Evolutionary conservation across 768 basidiomycete genomes (phyloP).

Genomic region (Trametes maxima): DNA sequence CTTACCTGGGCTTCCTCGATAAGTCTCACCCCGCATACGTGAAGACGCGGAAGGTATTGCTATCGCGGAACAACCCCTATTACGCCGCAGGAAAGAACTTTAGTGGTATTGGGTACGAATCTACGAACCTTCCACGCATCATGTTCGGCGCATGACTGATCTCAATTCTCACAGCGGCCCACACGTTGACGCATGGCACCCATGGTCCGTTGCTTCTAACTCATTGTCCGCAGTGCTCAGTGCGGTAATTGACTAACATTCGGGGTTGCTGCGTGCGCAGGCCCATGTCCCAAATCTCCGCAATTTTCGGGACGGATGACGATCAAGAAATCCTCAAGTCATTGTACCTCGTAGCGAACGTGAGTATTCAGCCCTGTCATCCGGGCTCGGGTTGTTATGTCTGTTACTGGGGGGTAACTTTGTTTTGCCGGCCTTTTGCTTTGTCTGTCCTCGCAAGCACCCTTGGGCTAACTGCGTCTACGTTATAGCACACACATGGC

Average conservation of each 20-base stretch:
- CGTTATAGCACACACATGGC: constrained; percentile 63
- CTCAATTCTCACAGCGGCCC: constrained; percentile 55
- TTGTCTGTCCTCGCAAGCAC: too few relatives aligned
- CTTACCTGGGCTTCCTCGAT: constrained; percentile 77
- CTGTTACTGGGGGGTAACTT: too few relatives aligned
- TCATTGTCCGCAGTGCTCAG: background rate
- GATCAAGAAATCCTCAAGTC: constrained; percentile 66
- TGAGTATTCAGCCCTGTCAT: constrained; percentile 37
- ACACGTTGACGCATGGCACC: constrained; percentile 71
- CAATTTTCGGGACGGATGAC: constrained; percentile 74
- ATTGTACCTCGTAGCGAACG: constrained; percentile 69
- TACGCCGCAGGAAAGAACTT: constrained; percentile 64
- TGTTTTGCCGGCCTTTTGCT: background rate
- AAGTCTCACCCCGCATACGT: constrained; percentile 59
- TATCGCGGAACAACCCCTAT: constrained; percentile 72
- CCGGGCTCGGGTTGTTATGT: too few relatives aligned
- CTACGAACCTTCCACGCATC: constrained; percentile 35
- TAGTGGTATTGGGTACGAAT: constrained; percentile 65
- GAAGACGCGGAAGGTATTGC: constrained; percentile 61
- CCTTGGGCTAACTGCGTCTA: background rate
- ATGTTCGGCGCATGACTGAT: background rate
- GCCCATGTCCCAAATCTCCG: constrained; percentile 82
- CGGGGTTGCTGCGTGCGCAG: constrained; percentile 35
- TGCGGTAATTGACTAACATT: background rate
- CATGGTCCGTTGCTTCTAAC: constrained; percentile 48